These are phyloP conservation scores for Naematelia encephala DNA, from an alignment of 768 basidiomycete genomes.

Conservation along the genomic window DNA sequence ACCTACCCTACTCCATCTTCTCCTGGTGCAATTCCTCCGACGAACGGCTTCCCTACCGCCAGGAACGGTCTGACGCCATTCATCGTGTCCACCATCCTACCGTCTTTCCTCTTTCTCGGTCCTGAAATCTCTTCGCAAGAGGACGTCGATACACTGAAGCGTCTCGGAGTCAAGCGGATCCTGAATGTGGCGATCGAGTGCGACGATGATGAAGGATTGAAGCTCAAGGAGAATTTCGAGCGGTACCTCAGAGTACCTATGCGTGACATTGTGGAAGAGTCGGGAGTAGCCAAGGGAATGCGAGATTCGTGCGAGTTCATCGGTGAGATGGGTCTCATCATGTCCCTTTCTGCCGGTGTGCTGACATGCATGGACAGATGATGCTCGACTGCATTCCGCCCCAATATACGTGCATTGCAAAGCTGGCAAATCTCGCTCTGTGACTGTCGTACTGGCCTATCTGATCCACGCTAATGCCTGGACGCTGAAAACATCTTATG, in stretches of 20 bases:
- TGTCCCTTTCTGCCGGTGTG: not conserved
- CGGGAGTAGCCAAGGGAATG: conserved; percentile 74
- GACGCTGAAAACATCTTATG: conserved; percentile 86
- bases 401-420: conserved; percentile 95
- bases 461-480: conserved; percentile 97
- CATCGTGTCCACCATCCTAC: conserved; percentile 83
- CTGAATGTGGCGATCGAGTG: conserved; percentile 90
- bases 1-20: not conserved
- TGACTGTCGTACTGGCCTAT: conserved; percentile 94
- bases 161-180: conserved; percentile 77
- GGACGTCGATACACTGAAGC: conserved; percentile 70
- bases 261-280: conserved; percentile 93
- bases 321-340: conserved; percentile 60
- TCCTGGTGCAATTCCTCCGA: not conserved
- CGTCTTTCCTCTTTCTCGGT: conserved; percentile 84
- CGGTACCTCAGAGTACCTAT: conserved; percentile 83
- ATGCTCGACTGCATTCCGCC: conserved; percentile 81
- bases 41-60: conserved; percentile 18
- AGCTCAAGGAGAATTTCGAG: conserved; percentile 68
- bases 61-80: conserved; percentile 54
- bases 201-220: conserved; percentile 68
- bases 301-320: conserved; percentile 80
- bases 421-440: conserved; percentile 91
- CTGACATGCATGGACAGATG: conserved; percentile 58
- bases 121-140: conserved; percentile 73